Base-by-base conservation (phyloP, 176 grass and related monocot species). In the Aegilops umbellulata region DNA sequence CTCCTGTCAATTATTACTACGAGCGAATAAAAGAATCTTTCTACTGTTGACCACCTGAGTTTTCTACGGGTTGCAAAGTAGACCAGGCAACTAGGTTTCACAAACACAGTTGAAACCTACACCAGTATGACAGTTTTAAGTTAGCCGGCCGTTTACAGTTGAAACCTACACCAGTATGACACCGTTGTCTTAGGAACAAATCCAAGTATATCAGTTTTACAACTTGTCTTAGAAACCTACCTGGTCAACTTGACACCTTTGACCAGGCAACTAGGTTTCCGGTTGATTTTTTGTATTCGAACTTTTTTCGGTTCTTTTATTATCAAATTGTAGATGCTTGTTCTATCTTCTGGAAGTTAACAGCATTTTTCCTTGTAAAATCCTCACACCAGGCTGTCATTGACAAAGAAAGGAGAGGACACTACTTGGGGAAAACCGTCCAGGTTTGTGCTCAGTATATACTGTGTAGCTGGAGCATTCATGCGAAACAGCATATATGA, bases 341-440 rank as follows among this genome's bases (percentile, higher is more conserved):
- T 68, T 75, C 80, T 64, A 82, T 82, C 58, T 60, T 87, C 26
- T 72, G 20, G 60, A 79, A 76, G 27, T 74, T 87, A 71, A 66
- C 84, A 44, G 55, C 46, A 12, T 69, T 82, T 89, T 80, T 79
- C 29, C 81, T 88, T 60, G 12, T 69, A 53, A 53, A 83, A 67
- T 89, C 17, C 51, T 76, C 69, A 65, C 80, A 77, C 65, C 64
- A 99, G 97, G 92, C 84, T 82, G 97, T 96, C 60, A 94, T 99
- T 76, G 67, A 96, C 72, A 99, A 99, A 91, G 97, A 99, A 90
- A 94, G 97, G 83, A 94, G 72, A 90, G 97, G 97, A 17, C 92
- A 92, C 85, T 99, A 99, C 92, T 90, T 99, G 61, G 97, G 97
- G 47, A 96, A 93, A 90, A 99, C 97, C 77, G 90, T 99, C 71